Conservation (phyloP, 2,329 filamentous ascomycete species). For the Calonectria pseudoreteaudii region DNA sequence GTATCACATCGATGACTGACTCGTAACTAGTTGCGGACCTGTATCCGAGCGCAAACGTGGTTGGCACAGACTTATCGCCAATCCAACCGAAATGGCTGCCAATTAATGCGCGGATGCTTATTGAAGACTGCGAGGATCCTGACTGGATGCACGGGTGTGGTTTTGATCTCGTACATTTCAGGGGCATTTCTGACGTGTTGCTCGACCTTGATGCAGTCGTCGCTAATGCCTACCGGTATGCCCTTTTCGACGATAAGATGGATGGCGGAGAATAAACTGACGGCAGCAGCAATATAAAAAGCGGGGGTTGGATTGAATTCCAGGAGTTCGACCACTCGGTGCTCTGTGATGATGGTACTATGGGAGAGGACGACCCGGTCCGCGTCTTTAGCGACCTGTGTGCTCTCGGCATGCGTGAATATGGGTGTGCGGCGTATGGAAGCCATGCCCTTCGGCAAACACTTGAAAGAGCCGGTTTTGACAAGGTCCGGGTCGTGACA, state of each 20-base stretch:
- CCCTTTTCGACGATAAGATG: background rate
- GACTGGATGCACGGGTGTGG: conserved; percentile 65
- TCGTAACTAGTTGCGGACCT: conserved; percentile 51
- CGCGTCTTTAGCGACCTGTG: conserved; percentile 48
- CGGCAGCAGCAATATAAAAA: conserved; percentile 51
- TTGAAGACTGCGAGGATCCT: conserved; percentile 70
- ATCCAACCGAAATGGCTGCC: conserved; percentile 64
- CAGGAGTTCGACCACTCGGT: conserved; percentile 58
- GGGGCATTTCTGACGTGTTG: conserved; percentile 62
- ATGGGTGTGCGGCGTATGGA: conserved; percentile 54
- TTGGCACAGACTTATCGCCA: conserved; percentile 58
- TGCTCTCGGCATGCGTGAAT: conserved; percentile 47
- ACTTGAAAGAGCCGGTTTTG: conserved; percentile 57
- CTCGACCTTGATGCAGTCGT: conserved; percentile 63
- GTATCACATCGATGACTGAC: conserved; percentile 20
- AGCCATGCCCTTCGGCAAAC: conserved; percentile 48
- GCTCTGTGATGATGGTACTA: conserved; percentile 58
- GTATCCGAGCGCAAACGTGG: conserved; percentile 54
- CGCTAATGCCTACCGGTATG: conserved; percentile 49
- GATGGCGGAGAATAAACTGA: conserved; percentile 9
- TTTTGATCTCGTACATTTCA: conserved; percentile 69
- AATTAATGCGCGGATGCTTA: conserved; percentile 70
- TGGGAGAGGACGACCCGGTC: conserved; percentile 54
- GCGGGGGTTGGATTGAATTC: conserved; percentile 65
- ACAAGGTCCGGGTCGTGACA: conserved; percentile 54